Percentiles rank a stretch among this genome's conserved stretches.
Evolutionary conservation across 2,329 filamentous ascomycete species (phyloP).

Genomic region (Clarireedia paspali): DNA sequence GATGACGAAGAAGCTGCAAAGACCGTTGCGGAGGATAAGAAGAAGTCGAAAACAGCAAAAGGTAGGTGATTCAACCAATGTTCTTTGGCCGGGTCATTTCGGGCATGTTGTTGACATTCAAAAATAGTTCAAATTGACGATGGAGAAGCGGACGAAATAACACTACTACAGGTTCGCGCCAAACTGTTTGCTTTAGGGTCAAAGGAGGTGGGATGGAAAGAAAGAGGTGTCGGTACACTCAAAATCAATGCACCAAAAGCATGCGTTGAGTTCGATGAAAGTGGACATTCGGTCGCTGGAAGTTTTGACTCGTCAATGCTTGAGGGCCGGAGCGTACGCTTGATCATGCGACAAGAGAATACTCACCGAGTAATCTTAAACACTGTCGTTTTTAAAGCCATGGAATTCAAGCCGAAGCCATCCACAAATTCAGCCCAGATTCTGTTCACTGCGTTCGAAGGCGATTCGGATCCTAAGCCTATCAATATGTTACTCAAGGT

Average conservation of each 20-base stretch:
- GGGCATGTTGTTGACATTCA: neutral
- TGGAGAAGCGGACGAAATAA: constrained; percentile 77
- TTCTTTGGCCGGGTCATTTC: neutral
- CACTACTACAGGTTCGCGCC: constrained; percentile 66
- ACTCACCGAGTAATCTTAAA: constrained; percentile 84
- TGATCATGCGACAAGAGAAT: constrained; percentile 88
- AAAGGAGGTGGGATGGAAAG: constrained; percentile 65
- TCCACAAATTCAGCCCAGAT: constrained; percentile 47
- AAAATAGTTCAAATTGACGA: constrained; percentile 59
- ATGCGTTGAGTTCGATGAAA: constrained; percentile 48
- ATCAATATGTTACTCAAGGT: constrained; percentile 56
- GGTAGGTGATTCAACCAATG: constrained; percentile 41
- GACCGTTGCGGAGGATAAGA: constrained; percentile 50
- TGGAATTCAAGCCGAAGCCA: constrained; percentile 73
- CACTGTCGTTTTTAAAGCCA: constrained; percentile 67
- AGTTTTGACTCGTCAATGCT: constrained; percentile 50
- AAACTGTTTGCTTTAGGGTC: constrained; percentile 77
- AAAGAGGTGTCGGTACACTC: constrained; percentile 75
- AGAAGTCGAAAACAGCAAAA: constrained; percentile 58
- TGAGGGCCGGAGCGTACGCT: constrained; percentile 49
- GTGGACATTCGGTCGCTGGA: constrained; percentile 40
- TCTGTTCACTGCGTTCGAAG: constrained; percentile 58
- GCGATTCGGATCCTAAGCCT: constrained; percentile 44
- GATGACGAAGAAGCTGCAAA: constrained; percentile 40
- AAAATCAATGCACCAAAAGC: constrained; percentile 70